Evolutionary conservation across 2,329 filamentous ascomycete genomes (phyloP).

Genomic region (Tolypocladium ophioglossoides): DNA sequence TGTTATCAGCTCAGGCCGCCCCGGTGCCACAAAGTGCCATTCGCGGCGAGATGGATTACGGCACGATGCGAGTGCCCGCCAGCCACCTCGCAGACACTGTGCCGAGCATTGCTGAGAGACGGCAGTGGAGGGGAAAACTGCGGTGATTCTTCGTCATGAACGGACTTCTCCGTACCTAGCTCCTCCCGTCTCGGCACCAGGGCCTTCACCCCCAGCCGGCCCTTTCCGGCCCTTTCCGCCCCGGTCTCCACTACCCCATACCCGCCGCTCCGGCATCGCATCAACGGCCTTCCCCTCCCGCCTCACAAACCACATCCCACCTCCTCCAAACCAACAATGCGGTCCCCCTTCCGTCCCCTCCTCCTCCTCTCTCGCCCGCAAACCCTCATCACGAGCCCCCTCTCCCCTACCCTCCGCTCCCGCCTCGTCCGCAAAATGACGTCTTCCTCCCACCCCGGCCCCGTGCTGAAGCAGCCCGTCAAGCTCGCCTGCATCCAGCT

Average conservation of each 20-base stretch:
- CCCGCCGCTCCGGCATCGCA: background rate
- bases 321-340: background rate
- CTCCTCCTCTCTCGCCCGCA: background rate
- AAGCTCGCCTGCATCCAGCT: conserved; percentile 78
- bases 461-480: conserved; percentile 62
- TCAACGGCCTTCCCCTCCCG: background rate
- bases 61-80: no score
- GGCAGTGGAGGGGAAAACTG: no score
- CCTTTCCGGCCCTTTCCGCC: background rate
- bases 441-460: conserved; percentile 15
- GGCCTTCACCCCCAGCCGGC: background rate
- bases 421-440: conserved; percentile 22
- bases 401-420: background rate
- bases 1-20: background rate
- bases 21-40: background rate
- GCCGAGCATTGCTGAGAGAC: no score
- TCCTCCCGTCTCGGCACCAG: background rate
- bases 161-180: no score
- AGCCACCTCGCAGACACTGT: no score
- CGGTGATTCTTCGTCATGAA: no score
- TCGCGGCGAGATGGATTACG: no score
- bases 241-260: background rate
- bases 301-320: background rate
- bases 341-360: background rate
- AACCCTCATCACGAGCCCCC: background rate